Percentiles rank a stretch among this genome's conserved stretches.
These are phyloP conservation scores for Vitis riparia DNA, from an alignment of 164 flowering plant species.

Conservation along the genomic window DNA sequence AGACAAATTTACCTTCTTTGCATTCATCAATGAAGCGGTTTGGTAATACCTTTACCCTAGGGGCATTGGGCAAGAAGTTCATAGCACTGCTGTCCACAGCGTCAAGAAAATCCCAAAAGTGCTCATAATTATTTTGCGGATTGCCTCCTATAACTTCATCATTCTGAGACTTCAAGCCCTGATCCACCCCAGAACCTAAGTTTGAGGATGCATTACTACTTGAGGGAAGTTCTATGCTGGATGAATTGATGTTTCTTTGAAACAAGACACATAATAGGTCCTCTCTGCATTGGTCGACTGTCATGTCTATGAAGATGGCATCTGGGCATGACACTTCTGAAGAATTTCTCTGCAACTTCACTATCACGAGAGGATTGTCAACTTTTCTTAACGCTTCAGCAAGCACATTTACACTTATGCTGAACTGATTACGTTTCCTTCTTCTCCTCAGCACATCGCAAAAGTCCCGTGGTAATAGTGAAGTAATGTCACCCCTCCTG, in stretches of 20 bases:
- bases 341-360: conserved; percentile 15
- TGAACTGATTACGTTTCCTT: neutral
- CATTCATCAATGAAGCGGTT: neutral
- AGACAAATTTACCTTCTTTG: neutral
- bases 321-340: conserved; percentile 13
- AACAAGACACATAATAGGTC: conserved; percentile 43
- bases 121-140: neutral
- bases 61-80: neutral
- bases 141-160: neutral
- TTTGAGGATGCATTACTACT: too few species aligned
- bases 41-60: conserved; percentile 23
- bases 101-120: conserved; percentile 23
- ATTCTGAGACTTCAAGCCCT: too few species aligned
- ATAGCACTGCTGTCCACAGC: neutral
- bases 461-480: conserved; percentile 46
- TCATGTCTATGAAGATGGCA: conserved; percentile 35
- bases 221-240: neutral
- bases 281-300: conserved; percentile 26
- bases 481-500: conserved; percentile 16
- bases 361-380: conserved; percentile 60
- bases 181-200: too few species aligned
- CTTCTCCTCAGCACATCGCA: conserved; percentile 13
- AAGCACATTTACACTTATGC: conserved; percentile 11
- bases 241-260: conserved; percentile 19
- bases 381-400: conserved; percentile 50